Evolutionary conservation across 495 filamentous ascomycete genomes (phyloP).

Genomic region (Clohesyomyces aquaticus): DNA sequence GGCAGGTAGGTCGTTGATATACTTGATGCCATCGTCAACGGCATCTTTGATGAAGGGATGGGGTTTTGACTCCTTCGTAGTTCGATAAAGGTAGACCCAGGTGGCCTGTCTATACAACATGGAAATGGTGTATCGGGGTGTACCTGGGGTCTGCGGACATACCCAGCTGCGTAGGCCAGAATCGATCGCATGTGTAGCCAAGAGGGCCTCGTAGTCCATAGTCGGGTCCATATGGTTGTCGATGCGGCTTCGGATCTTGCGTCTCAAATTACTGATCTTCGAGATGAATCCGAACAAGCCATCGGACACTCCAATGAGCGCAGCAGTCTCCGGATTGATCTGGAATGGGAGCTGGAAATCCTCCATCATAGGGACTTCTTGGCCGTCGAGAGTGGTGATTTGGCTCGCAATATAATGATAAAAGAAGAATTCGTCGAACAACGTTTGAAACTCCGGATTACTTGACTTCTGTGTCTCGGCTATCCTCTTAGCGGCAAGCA

Average conservation of each 20-base stretch:
- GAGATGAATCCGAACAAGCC: slow-evolving; percentile 81
- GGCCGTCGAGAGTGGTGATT: slow-evolving; percentile 68
- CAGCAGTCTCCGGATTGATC: slow-evolving; percentile 73
- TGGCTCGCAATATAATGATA: slow-evolving; percentile 86
- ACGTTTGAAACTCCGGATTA: slow-evolving; percentile 55
- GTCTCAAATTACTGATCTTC: slow-evolving; percentile 76
- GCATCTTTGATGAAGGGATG: slow-evolving; percentile 71
- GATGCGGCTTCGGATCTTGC: slow-evolving; percentile 72
- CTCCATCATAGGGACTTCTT: slow-evolving; percentile 58
- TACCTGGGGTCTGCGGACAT: slow-evolving; percentile 69
- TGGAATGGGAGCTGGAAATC: slow-evolving; percentile 70
- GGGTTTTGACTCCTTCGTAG: slow-evolving; percentile 73
- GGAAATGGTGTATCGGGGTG: slow-evolving; percentile 73
- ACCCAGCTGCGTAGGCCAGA: slow-evolving; percentile 75
- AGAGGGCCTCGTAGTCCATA: slow-evolving; percentile 74
- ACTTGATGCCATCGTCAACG: slow-evolving; percentile 75
- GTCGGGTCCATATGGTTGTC: slow-evolving; percentile 65
- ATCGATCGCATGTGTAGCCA: slow-evolving; percentile 77
- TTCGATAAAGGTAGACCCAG: slow-evolving; percentile 88
- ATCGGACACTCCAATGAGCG: slow-evolving; percentile 83
- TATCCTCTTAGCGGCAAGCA: slow-evolving; percentile 74
- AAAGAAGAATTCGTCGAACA: slow-evolving; percentile 91
- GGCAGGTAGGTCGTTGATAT: slow-evolving; percentile 64
- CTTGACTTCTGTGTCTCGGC: slow-evolving; percentile 57
- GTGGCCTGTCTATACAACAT: slow-evolving; percentile 87